A percentile compares a stretch with the other conserved stretches of the same genome.
These are phyloP conservation scores for Mycena sp. DNA, from an alignment of 1,284 basidiomycete species.

Conservation along the genomic window DNA sequence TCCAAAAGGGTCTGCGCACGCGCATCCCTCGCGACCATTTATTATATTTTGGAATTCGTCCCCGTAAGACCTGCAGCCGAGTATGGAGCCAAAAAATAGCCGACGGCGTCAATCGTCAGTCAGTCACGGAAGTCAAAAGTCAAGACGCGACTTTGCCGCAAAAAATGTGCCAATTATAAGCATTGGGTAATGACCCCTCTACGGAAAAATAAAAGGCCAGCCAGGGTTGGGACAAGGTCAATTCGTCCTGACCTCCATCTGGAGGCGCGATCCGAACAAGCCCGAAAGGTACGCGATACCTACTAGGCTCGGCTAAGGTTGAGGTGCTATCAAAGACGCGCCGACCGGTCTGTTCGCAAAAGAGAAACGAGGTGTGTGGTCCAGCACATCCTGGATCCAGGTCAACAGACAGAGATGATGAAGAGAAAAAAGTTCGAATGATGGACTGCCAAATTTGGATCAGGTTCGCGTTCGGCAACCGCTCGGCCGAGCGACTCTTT, in stretches of 20 bases:
- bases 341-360: no score
- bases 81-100: constrained; percentile 6
- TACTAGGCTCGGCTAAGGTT: no score
- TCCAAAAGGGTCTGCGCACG: neutral
- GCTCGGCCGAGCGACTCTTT: no score
- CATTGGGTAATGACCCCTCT: neutral
- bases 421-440: no score
- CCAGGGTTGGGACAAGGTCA: neutral
- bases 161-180: neutral
- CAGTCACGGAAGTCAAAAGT: neutral
- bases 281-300: neutral
- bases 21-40: constrained; percentile 2
- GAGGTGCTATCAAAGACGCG: no score
- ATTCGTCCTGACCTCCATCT: neutral
- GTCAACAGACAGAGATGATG: no score
- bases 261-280: neutral
- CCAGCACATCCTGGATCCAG: no score
- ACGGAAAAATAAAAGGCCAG: neutral
- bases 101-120: constrained; percentile 3
- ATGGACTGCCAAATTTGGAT: no score
- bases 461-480: no score
- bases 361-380: no score
- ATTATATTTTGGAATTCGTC: constrained; percentile 1
- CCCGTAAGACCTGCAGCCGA: neutral
- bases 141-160: constrained; percentile 2